These are phyloP conservation scores for Tetraselmis striata DNA, from an alignment of 139 green algal species.

Conservation along the genomic window DNA sequence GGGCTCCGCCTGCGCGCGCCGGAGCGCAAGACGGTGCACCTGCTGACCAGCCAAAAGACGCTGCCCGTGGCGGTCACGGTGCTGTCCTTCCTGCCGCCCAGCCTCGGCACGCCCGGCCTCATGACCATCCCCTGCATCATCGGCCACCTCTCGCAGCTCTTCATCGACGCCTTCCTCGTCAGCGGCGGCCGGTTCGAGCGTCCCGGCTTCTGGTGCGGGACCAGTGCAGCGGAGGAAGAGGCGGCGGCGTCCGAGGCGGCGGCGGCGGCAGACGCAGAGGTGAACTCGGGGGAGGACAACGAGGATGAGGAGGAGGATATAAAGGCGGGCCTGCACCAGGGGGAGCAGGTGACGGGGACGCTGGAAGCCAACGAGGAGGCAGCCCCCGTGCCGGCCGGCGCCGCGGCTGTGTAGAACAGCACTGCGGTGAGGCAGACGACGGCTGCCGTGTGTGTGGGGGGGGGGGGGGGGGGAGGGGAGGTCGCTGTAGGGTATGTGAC, in stretches of 20 bases:
- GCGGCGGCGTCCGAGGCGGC: too few species aligned
- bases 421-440: too few species aligned
- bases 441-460: too few species aligned
- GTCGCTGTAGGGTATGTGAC: too few species aligned
- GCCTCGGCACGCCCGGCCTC: slow-evolving; percentile 28
- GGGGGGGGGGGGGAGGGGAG: too few species aligned
- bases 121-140: slow-evolving; percentile 74
- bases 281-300: background rate
- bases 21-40: slow-evolving; percentile 34
- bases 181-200: slow-evolving; percentile 6
- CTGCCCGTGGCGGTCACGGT: slow-evolving; percentile 52
- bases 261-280: background rate
- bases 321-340: too few species aligned
- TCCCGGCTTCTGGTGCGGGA: background rate
- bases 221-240: background rate
- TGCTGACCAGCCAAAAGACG: slow-evolving; percentile 57
- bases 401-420: too few species aligned
- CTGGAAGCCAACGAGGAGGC: too few species aligned
- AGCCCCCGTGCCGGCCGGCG: too few species aligned
- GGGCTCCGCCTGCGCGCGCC: slow-evolving; percentile 27
- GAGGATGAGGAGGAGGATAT: too few species aligned
- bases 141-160: slow-evolving; percentile 64
- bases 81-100: slow-evolving; percentile 30
- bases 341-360: too few species aligned
- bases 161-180: slow-evolving; percentile 60